Evolutionary conservation across 805 yeast genomes (phyloP), one percentile per base, ranked within the genome.

Genomic region (Sugiyamaella marilandica): DNA sequence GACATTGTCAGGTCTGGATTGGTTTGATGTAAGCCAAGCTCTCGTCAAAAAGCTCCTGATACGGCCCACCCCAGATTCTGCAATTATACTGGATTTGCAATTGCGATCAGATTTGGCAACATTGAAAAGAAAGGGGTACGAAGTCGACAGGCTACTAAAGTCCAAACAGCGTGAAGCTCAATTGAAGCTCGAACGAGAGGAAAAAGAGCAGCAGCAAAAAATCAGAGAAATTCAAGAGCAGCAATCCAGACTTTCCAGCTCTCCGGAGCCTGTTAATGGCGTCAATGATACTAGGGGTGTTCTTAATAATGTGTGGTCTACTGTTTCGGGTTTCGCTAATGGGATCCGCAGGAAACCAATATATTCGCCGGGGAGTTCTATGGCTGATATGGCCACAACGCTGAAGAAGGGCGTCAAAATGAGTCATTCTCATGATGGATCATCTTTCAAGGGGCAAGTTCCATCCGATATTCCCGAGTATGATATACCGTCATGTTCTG

Each of bases 51-150:
- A 51, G 2, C 45, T 67, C 2, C 57, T 70, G 3, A 52, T 55
- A 29, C 43, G 59, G 26, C 73, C 74, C 1, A 66, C 63, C 16
- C 73, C 73, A 2, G 75, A 71, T 34, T 62, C 70, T 1, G 70
- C 65, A 3, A 62, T 72, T 19, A 67, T 71, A 5, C 51, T 71
- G 10, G 74, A 71, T 46, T 57, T 70, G 19, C 65, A 69, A 41
- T 60, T 71, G n/a, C 59, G 60, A 29, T 56, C 66, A 8, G 56
- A 64, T 11, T 55, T 72, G 43, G 51, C 53, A 10, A 48, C 61
- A 14, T 60, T 71, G 35, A 67, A 67, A 53, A 51, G 62, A 41
- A 69, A 72, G 44, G 75, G 75, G 10, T 70, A 68, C 56, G 69
- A 71, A 55, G 72, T 72, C 10, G 61, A 62, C 24, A 54, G 72